These are phyloP conservation scores for Ustilago vetiveriae DNA, from an alignment of 1,284 basidiomycete genomes.

Conservation along the genomic window DNA sequence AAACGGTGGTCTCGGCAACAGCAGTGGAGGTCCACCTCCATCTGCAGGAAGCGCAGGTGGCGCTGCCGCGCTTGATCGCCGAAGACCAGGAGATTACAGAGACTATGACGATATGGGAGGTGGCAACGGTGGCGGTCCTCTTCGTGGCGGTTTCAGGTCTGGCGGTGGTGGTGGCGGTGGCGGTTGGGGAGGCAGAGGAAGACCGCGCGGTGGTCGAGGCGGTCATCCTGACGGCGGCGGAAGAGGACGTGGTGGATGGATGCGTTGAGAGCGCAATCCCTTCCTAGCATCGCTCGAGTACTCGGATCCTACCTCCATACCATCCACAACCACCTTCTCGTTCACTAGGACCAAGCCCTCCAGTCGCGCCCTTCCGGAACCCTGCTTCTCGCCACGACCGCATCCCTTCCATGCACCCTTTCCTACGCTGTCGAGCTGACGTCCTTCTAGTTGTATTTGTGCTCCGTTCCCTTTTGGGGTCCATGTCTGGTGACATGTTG, in stretches of 20 bases:
- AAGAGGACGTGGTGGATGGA: slow-evolving; percentile 24
- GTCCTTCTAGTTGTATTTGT: too few species aligned
- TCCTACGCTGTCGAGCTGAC: too few species aligned
- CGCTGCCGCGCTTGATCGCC: not conserved
- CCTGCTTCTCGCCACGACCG: too few species aligned
- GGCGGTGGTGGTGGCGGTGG: slow-evolving; percentile 6
- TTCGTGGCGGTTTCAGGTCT: slow-evolving; percentile 8
- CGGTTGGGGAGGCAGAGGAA: slow-evolving; percentile 9
- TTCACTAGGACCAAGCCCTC: too few species aligned
- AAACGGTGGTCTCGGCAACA: not conserved
- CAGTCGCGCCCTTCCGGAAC: too few species aligned
- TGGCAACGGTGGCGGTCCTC: not conserved
- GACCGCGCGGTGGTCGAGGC: not conserved
- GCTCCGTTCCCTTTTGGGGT: too few species aligned
- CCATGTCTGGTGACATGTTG: too few species aligned
- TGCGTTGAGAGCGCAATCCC: slow-evolving; percentile 4
- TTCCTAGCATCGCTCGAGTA: too few species aligned
- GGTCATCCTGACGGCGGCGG: slow-evolving; percentile 3
- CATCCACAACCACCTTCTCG: too few species aligned
- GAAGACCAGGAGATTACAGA: slow-evolving; percentile 5
- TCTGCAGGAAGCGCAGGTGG: not conserved
- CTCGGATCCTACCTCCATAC: too few species aligned
- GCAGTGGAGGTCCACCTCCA: not conserved
- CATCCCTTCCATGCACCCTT: too few species aligned
- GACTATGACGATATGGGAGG: slow-evolving; percentile 17